Base-by-base conservation (phyloP, 345 rosid species). In the Euphorbia lathyris region DNA sequence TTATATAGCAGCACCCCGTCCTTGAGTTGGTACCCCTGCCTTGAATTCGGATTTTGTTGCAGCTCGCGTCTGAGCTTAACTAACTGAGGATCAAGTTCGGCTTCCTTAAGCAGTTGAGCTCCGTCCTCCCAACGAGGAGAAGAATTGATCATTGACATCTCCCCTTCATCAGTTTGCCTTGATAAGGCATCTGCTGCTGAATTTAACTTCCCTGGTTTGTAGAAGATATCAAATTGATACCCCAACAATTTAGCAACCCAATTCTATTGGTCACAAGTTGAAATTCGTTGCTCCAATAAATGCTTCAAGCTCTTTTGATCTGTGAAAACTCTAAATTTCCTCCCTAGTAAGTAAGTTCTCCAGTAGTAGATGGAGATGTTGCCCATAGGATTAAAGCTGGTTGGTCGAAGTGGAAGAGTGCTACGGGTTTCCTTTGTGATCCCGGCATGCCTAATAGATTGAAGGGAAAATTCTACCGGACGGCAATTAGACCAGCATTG, bases 91-190 rank as follows among this genome's bases (percentile, higher is more conserved):
- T 51, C 56, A 2, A 0, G 1, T 16, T 17, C 22, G 0, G 19
- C 23, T 19, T 19, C 56, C 7, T n/a, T 6, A 16, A 17, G 1
- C 7, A 51, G 22, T 1, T 51, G 22, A 9, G 3, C 11, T 5
- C 8, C 23, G 4, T 4, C 57, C 2, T 5, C 9, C 57, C 57
- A 52, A 1, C 1, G 9, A 0, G 57, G 57, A 52, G 2, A 8
- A 0, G 25, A n/a, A 17, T 0, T 0, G 8, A 51, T 0, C 0
- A 3, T 9, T 17, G 3, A 0, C 1, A 51, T 0, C 1, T 51
- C 56, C 9, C 1, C 56, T 12, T 2, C n/a, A 1, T 25, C 4
- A 9, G 58, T 7, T 9, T 19, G 1, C 8, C 17, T 14, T 0
- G 60, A 56, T 1, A 56, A 16, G 13, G 60, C 16, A 57, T 57